Base-by-base conservation (phyloP, 73 alveolate genomes). In the Chromera velia region DNA sequence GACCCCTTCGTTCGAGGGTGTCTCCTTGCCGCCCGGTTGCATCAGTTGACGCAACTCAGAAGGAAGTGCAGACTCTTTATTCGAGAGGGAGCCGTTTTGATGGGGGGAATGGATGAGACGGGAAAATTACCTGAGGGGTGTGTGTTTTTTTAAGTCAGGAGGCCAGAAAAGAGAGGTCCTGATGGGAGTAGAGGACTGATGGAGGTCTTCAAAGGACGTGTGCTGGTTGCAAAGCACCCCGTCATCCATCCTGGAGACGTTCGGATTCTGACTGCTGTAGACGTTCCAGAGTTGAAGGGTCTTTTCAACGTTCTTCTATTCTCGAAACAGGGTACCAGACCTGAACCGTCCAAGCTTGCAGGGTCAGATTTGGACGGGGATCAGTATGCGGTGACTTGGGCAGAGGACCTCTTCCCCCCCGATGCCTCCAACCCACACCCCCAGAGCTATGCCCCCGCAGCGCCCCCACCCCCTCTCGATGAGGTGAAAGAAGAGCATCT, bases 361-460 rank as follows among this genome's bases (percentile, higher is more conserved):
- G 94, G 94, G 26, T 94, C 96, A 0, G 98, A 93, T 72, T 87
- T 93, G 28, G 98, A 93, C 80, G 98, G 98, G 68, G 98, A 93
- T 75, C 73, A 88, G 40, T 93, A 86, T 82, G 89, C 76, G 73
- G 85, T 91, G 40, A 70, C 89, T 48, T 93, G 94, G 96, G 90
- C 87, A 71, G 73, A 70, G 28, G 0, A 65, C 65, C 33, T 92
- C 13, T 73, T 76, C 55, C 67, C 32, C 55, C 82, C 48, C 74
- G 69, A 67, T 29, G 63, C 30, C 24, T n/a, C n/a, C n/a, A n/a
- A n/a, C n/a, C 76, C 46, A 47, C 75, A 34, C 24, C 45, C 83
- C 19, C 24, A 27, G 70, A 82, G 32, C 34, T 70, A 70, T 28
- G 83, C 19, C 32, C 18, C 82, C 32, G 83, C 22, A 49, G 33